These are phyloP conservation scores for Paramecium sexaurelia DNA, from an alignment of 73 alveolate genomes.

Conservation along the genomic window DNA sequence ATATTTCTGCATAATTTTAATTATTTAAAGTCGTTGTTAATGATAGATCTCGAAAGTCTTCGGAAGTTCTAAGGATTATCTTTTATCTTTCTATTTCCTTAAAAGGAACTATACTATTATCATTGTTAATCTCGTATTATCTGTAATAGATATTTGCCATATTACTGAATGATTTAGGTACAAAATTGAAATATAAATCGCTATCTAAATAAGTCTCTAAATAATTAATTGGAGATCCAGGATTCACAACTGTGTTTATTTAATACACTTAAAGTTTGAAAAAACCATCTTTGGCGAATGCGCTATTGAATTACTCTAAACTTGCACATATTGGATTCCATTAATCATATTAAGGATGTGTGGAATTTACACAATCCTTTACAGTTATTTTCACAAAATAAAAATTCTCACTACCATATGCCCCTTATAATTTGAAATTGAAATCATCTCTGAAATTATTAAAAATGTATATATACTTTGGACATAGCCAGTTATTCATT, in stretches of 20 bases:
- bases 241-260: slow-evolving; percentile 3
- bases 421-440: background rate
- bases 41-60: slow-evolving; percentile 37
- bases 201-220: background rate
- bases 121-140: background rate
- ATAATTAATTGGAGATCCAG: background rate
- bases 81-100: background rate
- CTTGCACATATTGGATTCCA: background rate
- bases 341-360: background rate
- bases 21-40: background rate
- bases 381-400: slow-evolving; percentile 24
- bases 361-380: background rate
- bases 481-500: slow-evolving; percentile 32
- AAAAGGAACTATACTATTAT: background rate
- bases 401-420: background rate
- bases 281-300: background rate
- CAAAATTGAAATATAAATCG: slow-evolving; percentile 6
- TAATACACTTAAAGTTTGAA: background rate
- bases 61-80: background rate
- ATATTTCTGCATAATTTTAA: background rate
- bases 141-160: slow-evolving; percentile 5
- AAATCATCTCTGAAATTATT: background rate
- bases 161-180: background rate
- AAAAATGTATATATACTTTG: background rate
- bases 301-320: background rate